Conservation (phyloP, 139 green algal genomes). For the Chlorella vulgaris region DNA sequence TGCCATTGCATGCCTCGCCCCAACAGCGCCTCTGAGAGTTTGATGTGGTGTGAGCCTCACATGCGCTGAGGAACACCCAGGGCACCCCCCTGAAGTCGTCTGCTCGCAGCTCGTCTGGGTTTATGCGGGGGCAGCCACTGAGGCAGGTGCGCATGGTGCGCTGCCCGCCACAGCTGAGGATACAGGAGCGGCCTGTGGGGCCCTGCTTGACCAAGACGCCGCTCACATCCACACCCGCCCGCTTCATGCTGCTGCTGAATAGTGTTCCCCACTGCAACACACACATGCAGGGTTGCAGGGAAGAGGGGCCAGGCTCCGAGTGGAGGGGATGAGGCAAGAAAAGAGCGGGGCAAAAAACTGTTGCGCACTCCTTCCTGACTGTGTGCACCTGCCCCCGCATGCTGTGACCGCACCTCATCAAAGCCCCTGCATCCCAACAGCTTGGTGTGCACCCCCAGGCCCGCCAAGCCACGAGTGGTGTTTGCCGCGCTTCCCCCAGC, state of each 20-base stretch:
- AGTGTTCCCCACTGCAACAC: conserved; percentile 55
- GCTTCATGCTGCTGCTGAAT: conserved; percentile 55
- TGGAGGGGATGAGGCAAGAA: background rate
- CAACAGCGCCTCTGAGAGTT: background rate
- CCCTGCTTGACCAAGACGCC: conserved; percentile 37
- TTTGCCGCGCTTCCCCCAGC: conserved; percentile 61
- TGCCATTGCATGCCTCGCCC: background rate
- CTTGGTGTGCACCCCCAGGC: conserved; percentile 37
- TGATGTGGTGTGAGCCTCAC: background rate
- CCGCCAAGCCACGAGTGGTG: conserved; percentile 42
- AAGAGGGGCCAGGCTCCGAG: no score
- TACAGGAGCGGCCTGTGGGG: conserved; percentile 58
- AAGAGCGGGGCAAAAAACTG: background rate
- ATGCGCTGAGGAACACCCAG: conserved; percentile 49
- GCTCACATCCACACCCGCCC: conserved; percentile 47
- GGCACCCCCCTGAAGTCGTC: conserved; percentile 45
- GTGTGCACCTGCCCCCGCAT: no score
- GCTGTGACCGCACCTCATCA: conserved; percentile 53
- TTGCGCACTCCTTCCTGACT: no score
- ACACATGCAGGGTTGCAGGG: no score
- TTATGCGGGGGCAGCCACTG: conserved; percentile 33
- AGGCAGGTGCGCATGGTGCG: conserved; percentile 69
- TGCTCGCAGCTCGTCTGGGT: conserved; percentile 28
- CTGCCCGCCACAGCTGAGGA: conserved; percentile 56
- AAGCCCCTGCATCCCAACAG: conserved; percentile 45